Evolutionary conservation across 2,329 filamentous ascomycete species (phyloP).

Genomic region (Trichophyton schoenleinii): DNA sequence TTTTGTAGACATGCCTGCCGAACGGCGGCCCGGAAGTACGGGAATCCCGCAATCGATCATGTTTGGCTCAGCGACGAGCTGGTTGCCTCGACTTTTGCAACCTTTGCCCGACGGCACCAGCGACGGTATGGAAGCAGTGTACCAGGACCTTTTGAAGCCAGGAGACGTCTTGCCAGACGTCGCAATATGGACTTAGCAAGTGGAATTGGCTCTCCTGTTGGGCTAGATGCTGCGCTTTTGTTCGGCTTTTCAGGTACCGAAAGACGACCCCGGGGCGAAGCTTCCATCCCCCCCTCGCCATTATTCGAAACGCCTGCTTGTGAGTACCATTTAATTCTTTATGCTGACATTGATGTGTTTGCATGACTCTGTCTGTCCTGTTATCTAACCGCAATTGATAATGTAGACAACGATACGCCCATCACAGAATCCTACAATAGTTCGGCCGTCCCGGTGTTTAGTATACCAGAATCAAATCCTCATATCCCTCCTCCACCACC

Average conservation of each 20-base stretch:
- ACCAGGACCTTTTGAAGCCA: constrained; percentile 51
- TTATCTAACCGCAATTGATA: neutral
- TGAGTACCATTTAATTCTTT: neutral
- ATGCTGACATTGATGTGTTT: neutral
- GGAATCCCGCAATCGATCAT: constrained; percentile 19
- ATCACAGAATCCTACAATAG: neutral
- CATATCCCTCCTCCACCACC: neutral
- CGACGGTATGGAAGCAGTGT: constrained; percentile 48
- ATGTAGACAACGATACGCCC: neutral
- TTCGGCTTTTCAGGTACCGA: constrained; percentile 29
- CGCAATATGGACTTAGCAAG: constrained; percentile 41
- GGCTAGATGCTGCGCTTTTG: constrained; percentile 30
- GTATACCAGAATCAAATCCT: neutral
- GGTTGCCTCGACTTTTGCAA: constrained; percentile 37
- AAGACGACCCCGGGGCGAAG: neutral
- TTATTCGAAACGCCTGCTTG: neutral
- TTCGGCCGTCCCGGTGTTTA: neutral
- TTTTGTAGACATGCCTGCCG: constrained; percentile 31
- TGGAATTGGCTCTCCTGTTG: constrained; percentile 17
- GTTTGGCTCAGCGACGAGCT: constrained; percentile 38
- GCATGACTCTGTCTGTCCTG: neutral
- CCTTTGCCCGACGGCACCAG: constrained; percentile 30
- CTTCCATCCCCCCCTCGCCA: neutral
- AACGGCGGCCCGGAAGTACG: constrained; percentile 24
- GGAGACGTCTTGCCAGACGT: constrained; percentile 42